Percentiles rank a stretch among this genome's conserved stretches.
These are phyloP conservation scores for Haematococcus sp. DNA, from an alignment of 139 green algal genomes.

Conservation along the genomic window DNA sequence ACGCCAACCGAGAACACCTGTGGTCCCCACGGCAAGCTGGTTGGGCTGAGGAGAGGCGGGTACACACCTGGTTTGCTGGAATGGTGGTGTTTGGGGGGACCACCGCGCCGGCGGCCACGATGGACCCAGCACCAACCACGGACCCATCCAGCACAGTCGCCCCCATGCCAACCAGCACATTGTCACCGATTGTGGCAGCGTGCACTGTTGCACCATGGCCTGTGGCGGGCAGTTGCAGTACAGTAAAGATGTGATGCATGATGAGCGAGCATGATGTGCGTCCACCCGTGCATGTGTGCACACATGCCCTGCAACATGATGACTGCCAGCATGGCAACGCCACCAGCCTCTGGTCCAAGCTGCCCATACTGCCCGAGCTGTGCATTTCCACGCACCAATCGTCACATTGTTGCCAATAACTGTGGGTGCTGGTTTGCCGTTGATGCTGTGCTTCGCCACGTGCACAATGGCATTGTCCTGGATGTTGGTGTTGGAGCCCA, in stretches of 20 bases:
- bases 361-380: not conserved
- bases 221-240: slow-evolving; percentile 17
- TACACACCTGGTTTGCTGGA: slow-evolving; percentile 75
- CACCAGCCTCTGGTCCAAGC: not conserved
- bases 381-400: slow-evolving; percentile 29
- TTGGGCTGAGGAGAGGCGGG: too few relatives aligned
- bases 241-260: slow-evolving; percentile 8
- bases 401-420: slow-evolving; percentile 74
- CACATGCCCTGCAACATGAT: not conserved
- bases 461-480: slow-evolving; percentile 90
- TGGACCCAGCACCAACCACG: slow-evolving; percentile 56
- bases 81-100: slow-evolving; percentile 73
- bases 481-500: slow-evolving; percentile 87
- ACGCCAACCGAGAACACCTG: too few relatives aligned
- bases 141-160: slow-evolving; percentile 85
- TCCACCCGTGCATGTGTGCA: too few relatives aligned
- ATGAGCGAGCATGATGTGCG: too few relatives aligned
- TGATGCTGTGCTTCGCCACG: slow-evolving; percentile 75
- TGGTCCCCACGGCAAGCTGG: too few relatives aligned
- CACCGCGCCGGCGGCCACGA: slow-evolving; percentile 82
- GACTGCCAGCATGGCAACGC: not conserved
- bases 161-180: slow-evolving; percentile 89
- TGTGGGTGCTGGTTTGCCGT: slow-evolving; percentile 52
- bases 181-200: slow-evolving; percentile 82
- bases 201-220: slow-evolving; percentile 81